A percentile compares a stretch with the other conserved stretches of the same genome.
Conservation (phyloP, 768 basidiomycete genomes). For the Lentinula guzmanii region DNA sequence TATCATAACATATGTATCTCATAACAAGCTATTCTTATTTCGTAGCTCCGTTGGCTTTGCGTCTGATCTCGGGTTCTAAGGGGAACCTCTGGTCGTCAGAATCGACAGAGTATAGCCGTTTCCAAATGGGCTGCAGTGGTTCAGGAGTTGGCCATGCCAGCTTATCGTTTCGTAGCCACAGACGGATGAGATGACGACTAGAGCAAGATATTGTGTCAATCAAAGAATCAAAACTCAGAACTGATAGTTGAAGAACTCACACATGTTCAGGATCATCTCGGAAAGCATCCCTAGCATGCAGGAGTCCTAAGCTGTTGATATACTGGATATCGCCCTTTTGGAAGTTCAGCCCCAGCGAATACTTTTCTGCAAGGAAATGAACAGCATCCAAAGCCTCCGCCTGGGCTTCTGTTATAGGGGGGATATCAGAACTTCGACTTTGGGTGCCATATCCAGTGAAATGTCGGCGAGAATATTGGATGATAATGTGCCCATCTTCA, state of each 20-base stretch:
- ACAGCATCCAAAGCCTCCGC: slow-evolving; percentile 41
- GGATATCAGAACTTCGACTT: slow-evolving; percentile 30
- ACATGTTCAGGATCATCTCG: slow-evolving; percentile 33
- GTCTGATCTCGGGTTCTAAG: slow-evolving; percentile 37
- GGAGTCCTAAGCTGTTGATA: slow-evolving; percentile 37
- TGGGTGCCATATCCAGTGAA: slow-evolving; percentile 36
- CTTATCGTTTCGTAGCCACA: slow-evolving; percentile 42
- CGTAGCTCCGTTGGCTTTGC: slow-evolving; percentile 25
- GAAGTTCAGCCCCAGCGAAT: slow-evolving; percentile 37
- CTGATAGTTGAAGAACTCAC: slow-evolving; percentile 19
- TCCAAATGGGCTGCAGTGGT: slow-evolving; percentile 30
- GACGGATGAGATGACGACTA: slow-evolving; percentile 29
- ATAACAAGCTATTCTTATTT: slow-evolving; percentile 12
- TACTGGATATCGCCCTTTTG: slow-evolving; percentile 46
- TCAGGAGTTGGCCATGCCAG: slow-evolving; percentile 39
- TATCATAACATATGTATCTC: neutral
- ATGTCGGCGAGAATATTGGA: slow-evolving; percentile 40
- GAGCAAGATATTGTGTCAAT: neutral
- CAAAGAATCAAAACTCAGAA: neutral
- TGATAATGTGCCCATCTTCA: slow-evolving; percentile 31
- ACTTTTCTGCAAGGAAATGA: slow-evolving; percentile 38
- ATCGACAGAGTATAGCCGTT: slow-evolving; percentile 28
- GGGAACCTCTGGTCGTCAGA: slow-evolving; percentile 40
- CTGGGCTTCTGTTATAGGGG: slow-evolving; percentile 43
- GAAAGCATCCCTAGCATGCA: slow-evolving; percentile 41